phyloP scores from a whole-genome alignment of 2,329 filamentous ascomycete genomes.

The Fusarium drepaniforme region DNA sequence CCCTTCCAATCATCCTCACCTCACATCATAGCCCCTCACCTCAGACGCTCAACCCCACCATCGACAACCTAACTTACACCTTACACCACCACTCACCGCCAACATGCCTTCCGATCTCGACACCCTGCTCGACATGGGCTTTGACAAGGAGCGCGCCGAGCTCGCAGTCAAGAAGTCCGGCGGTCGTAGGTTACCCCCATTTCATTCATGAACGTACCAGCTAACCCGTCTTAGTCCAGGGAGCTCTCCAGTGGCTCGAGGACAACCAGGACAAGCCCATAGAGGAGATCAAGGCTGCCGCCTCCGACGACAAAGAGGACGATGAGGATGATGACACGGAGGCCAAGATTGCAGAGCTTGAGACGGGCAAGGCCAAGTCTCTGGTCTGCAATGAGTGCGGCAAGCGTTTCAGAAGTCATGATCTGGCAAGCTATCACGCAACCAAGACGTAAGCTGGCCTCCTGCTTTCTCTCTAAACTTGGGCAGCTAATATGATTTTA shows the following conservation, averaged over 20 bases:
- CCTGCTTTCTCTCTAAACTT: background rate
- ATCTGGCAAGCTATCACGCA: slow-evolving; percentile 90
- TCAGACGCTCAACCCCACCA: slow-evolving; percentile 34
- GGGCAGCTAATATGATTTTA: slow-evolving; percentile 44
- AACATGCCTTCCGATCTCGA: slow-evolving; percentile 73
- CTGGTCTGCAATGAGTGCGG: slow-evolving; percentile 95
- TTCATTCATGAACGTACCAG: background rate
- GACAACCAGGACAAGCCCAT: slow-evolving; percentile 89
- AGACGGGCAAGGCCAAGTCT: slow-evolving; percentile 81
- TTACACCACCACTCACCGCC: slow-evolving; percentile 41
- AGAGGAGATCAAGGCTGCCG: slow-evolving; percentile 77
- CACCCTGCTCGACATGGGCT: slow-evolving; percentile 78
- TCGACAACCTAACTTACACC: slow-evolving; percentile 26
- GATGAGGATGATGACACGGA: slow-evolving; percentile 62
- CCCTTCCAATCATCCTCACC: slow-evolving; percentile 3
- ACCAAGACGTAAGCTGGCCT: slow-evolving; percentile 75
- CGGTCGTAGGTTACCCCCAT: slow-evolving; percentile 69
- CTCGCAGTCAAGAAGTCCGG: slow-evolving; percentile 88
- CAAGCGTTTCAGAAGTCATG: slow-evolving; percentile 87
- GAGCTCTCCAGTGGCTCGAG: slow-evolving; percentile 94
- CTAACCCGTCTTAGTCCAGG: slow-evolving; percentile 73
- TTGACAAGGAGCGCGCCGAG: slow-evolving; percentile 84
- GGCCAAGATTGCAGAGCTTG: slow-evolving; percentile 73
- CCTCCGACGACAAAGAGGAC: slow-evolving; percentile 56
- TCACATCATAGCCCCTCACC: slow-evolving; percentile 27